Conservation (phyloP, 345 rosid species). For the Iberis pinnata region DNA sequence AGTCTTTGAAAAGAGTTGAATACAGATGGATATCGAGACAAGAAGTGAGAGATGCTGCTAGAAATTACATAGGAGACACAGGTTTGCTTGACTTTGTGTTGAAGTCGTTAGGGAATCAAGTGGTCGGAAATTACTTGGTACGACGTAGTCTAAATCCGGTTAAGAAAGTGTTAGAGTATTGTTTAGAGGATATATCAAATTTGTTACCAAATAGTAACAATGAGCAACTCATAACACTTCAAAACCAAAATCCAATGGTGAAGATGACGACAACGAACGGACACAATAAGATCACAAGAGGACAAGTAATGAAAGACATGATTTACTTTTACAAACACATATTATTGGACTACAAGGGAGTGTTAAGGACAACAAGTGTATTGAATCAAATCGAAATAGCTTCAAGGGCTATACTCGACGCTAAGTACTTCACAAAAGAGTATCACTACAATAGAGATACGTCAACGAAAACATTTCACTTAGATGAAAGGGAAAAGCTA, state of each 20-base stretch:
- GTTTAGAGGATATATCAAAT: constrained; percentile 65
- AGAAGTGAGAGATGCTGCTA: constrained; percentile 86
- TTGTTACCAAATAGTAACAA: constrained; percentile 39
- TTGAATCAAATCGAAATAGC: constrained; percentile 47
- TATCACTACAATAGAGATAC: constrained; percentile 29
- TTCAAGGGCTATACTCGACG: constrained; percentile 60
- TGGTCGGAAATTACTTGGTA: constrained; percentile 78
- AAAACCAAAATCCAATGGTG: constrained; percentile 36
- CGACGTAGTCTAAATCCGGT: constrained; percentile 87
- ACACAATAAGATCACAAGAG: constrained; percentile 46
- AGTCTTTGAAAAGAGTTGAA: constrained; percentile 54
- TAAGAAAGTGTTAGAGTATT: constrained; percentile 78
- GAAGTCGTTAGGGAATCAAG: constrained; percentile 83
- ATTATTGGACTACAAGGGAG: constrained; percentile 48
- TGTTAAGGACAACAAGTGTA: constrained; percentile 29
- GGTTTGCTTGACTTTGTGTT: constrained; percentile 84
- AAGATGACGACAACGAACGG: constrained; percentile 22
- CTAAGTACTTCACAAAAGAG: constrained; percentile 65
- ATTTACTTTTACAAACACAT: constrained; percentile 44
- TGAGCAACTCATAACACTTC: constrained; percentile 26
- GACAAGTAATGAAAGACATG: constrained; percentile 64
- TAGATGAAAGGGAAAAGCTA: constrained; percentile 36
- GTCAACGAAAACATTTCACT: constrained; percentile 23
- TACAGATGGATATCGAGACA: constrained; percentile 81
- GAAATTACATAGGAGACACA: constrained; percentile 83